These are phyloP conservation scores for Aspergillus diversus DNA, from an alignment of 495 filamentous ascomycete species.

Conservation along the genomic window DNA sequence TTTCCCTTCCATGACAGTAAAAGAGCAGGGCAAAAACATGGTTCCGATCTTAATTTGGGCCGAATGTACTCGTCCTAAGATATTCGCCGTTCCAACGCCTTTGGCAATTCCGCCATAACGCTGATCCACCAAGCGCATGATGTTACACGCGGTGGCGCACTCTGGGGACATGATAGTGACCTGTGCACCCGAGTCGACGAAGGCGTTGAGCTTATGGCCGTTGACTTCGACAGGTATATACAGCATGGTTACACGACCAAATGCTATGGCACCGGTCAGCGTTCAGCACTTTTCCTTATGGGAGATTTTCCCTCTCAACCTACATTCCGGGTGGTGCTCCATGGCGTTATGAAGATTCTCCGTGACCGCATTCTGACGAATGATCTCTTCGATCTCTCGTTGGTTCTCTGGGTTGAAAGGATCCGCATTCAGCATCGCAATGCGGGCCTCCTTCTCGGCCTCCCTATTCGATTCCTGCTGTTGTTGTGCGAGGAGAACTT, in stretches of 20 bases:
- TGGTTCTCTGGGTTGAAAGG: slow-evolving; percentile 92
- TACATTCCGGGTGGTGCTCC: slow-evolving; percentile 96
- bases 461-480: slow-evolving; percentile 70
- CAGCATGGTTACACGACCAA: slow-evolving; percentile 90
- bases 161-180: slow-evolving; percentile 97
- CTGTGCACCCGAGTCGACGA: slow-evolving; percentile 97
- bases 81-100: slow-evolving; percentile 91
- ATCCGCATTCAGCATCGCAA: slow-evolving; percentile 81
- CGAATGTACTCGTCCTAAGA: slow-evolving; percentile 92
- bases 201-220: slow-evolving; percentile 85
- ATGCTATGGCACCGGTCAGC: slow-evolving; percentile 62
- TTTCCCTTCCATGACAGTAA: slow-evolving; percentile 99
- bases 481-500: slow-evolving; percentile 66
- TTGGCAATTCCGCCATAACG: slow-evolving; percentile 89
- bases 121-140: slow-evolving; percentile 95
- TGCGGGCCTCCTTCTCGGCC: slow-evolving; percentile 75
- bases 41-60: slow-evolving; percentile 92
- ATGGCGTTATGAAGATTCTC: slow-evolving; percentile 95
- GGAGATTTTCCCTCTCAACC: slow-evolving; percentile 23
- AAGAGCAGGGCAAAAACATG: slow-evolving; percentile 86
- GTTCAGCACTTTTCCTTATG: neutral
- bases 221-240: slow-evolving; percentile 98
- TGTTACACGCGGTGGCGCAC: slow-evolving; percentile 88
- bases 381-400: slow-evolving; percentile 93
- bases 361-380: slow-evolving; percentile 87